These are phyloP conservation scores for Pseudovirgaria hyperparasitica DNA, from an alignment of 2,329 filamentous ascomycete species.

Conservation along the genomic window DNA sequence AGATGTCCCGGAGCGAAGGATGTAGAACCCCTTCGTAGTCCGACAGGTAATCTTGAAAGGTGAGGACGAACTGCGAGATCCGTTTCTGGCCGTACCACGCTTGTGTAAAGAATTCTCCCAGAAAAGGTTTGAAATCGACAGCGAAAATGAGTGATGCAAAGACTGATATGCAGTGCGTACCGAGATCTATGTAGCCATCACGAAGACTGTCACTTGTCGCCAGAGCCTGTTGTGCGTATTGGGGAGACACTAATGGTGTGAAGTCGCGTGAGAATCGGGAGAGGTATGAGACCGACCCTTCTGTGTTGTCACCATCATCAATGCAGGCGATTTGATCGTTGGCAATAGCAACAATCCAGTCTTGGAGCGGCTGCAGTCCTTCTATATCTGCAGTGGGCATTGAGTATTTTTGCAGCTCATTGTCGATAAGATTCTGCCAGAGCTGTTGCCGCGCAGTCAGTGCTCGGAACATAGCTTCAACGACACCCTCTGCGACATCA, in stretches of 20 bases:
- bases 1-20: slow-evolving; percentile 76
- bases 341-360: slow-evolving; percentile 93
- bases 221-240: slow-evolving; percentile 61
- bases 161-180: slow-evolving; percentile 79
- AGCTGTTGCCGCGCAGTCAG: slow-evolving; percentile 70
- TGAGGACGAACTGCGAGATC: slow-evolving; percentile 88
- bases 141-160: slow-evolving; percentile 82
- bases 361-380: slow-evolving; percentile 59
- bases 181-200: slow-evolving; percentile 89
- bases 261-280: slow-evolving; percentile 77
- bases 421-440: slow-evolving; percentile 80
- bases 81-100: slow-evolving; percentile 78
- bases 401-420: slow-evolving; percentile 65
- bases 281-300: slow-evolving; percentile 65
- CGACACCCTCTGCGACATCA: slow-evolving; percentile 87
- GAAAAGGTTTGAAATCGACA: slow-evolving; percentile 74
- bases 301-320: slow-evolving; percentile 52
- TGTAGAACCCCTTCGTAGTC: slow-evolving; percentile 81
- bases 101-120: slow-evolving; percentile 81
- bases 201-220: slow-evolving; percentile 62
- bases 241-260: slow-evolving; percentile 64
- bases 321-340: slow-evolving; percentile 99
- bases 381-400: slow-evolving; percentile 46
- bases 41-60: slow-evolving; percentile 85
- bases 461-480: slow-evolving; percentile 89